Base-by-base conservation (phyloP, 768 basidiomycete species). In the Cystofilobasidium capitatum region DNA sequence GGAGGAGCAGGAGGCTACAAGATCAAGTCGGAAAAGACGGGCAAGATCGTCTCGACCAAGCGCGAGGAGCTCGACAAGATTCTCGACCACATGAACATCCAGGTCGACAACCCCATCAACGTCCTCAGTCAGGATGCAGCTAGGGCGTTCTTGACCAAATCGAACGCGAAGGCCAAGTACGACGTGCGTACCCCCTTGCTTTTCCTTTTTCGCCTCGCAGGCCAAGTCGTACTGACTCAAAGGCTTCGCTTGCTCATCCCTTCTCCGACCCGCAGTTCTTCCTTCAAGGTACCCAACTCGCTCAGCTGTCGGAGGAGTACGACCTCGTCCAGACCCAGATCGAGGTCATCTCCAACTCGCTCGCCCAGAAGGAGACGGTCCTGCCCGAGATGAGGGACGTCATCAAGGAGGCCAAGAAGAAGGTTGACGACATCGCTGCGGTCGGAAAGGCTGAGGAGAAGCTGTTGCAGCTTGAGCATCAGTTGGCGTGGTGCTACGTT, bases 41-140 rank as follows among this genome's bases (percentile, higher is more conserved):
- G 83, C 42, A 82, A 81, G 71, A 74, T 84, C 13, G 77, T 96
- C 66, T 86, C 86, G 39, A 85, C 80, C 17, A 91, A 89, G 79
- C 84, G 85, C 71, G 86, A 90, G 13, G 92, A 97, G 74, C 77
- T 99, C 14, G 82, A 88, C 22, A 84, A 86, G 1, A 97, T 99
- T 59, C 88, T 88, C 72, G 90, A 94, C 74, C 88, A 91, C 71
- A 94, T 96, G 87, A 91, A 91, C 72, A 89, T 99, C 64, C 91
- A 94, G 75, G 74, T 96, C 68, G 91, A 96, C 75, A 93, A 93
- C 73, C 94, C 93, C 1, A 85, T 97, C 85, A 97, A 90, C 70
- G 87, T 99, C 31, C 81, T 75, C 24, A 74, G 74, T 13, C 78
- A 78, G 82, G 87, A 88, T 76, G 79, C 84, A 65, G 85, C 87